A percentile compares a stretch with the other conserved stretches of the same genome.
phyloP scores from a whole-genome alignment of 345 rosid genomes.

The Brassica carinata region DNA sequence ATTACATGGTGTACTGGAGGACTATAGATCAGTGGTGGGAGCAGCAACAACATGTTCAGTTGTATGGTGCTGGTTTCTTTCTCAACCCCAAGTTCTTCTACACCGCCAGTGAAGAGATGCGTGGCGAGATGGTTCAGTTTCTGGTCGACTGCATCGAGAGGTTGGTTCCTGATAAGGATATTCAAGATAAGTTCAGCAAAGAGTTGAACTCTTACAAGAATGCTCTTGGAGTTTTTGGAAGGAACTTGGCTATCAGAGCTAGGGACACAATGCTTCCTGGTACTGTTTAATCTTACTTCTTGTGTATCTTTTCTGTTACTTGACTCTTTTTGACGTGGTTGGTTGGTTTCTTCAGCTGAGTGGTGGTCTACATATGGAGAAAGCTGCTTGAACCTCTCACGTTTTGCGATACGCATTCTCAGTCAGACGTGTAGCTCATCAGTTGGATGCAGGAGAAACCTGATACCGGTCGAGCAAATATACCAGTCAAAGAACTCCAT shows the following conservation, averaged over 20 bases:
- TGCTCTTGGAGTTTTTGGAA: not conserved
- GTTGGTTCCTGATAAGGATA: constrained; percentile 3
- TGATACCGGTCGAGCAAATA: constrained; percentile 52
- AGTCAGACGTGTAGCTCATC: constrained; percentile 74
- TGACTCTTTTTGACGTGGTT: constrained; percentile 19
- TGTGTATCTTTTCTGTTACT: not conserved
- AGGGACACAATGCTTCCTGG: not conserved
- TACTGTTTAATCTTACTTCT: not conserved
- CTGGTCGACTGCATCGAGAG: constrained; percentile 43
- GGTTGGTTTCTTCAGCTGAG: constrained; percentile 54
- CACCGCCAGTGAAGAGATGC: constrained; percentile 61
- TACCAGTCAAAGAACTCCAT: constrained; percentile 64
- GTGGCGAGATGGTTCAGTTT: constrained; percentile 53
- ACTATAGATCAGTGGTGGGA: constrained; percentile 81
- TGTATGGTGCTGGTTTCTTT: constrained; percentile 83
- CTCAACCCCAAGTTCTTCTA: constrained; percentile 89
- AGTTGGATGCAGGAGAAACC: constrained; percentile 45
- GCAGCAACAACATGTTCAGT: constrained; percentile 62
- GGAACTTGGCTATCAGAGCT: not conserved
- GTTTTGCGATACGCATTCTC: constrained; percentile 72
- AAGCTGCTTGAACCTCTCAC: constrained; percentile 84
- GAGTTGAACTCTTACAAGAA: constrained; percentile 8
- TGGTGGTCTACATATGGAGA: constrained; percentile 99
- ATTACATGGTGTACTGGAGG: constrained; percentile 75
- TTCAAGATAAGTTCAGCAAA: not conserved